Evolutionary conservation across 2,329 filamentous ascomycete genomes (phyloP), one percentile per base, ranked within the genome.

Genomic region (Acephala macrosclerotiorum): DNA sequence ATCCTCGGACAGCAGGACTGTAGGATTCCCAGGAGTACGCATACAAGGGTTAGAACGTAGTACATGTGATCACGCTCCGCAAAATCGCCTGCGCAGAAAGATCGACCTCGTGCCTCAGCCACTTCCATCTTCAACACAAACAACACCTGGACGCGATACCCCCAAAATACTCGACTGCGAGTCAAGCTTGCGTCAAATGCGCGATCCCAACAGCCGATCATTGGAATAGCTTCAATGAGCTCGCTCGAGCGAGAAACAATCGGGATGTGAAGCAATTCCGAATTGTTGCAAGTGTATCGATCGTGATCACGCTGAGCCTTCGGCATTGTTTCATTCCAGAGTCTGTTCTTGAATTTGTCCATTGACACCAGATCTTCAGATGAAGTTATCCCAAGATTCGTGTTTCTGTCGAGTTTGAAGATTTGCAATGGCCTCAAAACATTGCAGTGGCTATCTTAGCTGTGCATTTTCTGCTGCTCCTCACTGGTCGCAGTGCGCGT

Each of bases 311-410:
- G n/a, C 14, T 29, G 25, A 14, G 25, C 25, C 29, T 51, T 51
- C 51, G 25, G 51, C 25, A 9, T 18, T 18, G 51, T 55, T 55
- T 55, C 51, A 55, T 33, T 55, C 6, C 26, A 55, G 22, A 9
- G 29, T 55, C 25, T 33, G 51, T 35, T 55, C 29, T n/a, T 29
- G 14, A 33, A 33, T 3, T 55, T 20, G 3, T 4, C 47, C 20
- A 51, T 55, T 35, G 51, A 33, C 51, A 35, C 2, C 20, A 6
- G 26, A 55, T 55, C 22, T 65, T 65, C 45, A 57, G 45, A 64
- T 64, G 61, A 64, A 64, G 22, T 56, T 64, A 47, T 60, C 45
- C 57, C 45, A 64, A 58, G 33, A 33, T 47, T 36, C 29, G 3
- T 22, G 35, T 56, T 51, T 64, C 18, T 59, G 36, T 42, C 29